Conservation (phyloP, 805 yeast species). For the Jamesozyma gamospora region DNA sequence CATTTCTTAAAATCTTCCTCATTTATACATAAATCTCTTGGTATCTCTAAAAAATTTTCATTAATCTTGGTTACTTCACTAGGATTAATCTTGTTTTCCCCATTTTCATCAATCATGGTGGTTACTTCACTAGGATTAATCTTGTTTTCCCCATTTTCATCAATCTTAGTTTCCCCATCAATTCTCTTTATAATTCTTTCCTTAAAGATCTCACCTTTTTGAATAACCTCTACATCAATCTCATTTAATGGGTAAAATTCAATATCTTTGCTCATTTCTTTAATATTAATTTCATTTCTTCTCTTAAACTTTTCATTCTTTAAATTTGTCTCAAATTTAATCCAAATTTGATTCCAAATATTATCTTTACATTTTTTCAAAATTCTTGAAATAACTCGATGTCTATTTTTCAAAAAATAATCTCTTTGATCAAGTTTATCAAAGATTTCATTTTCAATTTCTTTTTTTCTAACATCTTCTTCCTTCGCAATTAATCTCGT, state of each 20-base stretch:
- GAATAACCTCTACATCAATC: constrained; percentile 9
- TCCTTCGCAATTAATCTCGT: constrained; percentile 64
- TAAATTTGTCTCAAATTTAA: constrained; percentile 21
- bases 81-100: too few species aligned
- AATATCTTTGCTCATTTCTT: neutral
- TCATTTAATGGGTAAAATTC: constrained; percentile 1
- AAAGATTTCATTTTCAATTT: constrained; percentile 32
- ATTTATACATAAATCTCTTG: constrained; percentile 21
- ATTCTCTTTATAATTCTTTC: constrained; percentile 1
- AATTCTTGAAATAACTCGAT: constrained; percentile 17
- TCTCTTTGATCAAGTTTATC: constrained; percentile 31
- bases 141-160: too few species aligned
- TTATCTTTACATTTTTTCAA: constrained; percentile 21
- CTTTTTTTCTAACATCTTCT: constrained; percentile 41
- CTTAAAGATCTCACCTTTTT: constrained; percentile 9
- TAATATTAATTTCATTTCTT: too few species aligned
- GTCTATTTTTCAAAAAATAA: constrained; percentile 19
- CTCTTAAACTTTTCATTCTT: constrained; percentile 14
- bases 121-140: too few species aligned
- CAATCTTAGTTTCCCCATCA: neutral
- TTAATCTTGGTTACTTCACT: neutral
- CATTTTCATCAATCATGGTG: neutral
- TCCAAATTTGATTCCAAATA: constrained; percentile 25
- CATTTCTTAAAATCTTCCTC: constrained; percentile 13
- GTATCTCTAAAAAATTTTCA: constrained; percentile 19